Base-by-base conservation (phyloP, 371 early-diverging fungal species). In the Dichotomocladium elegans region DNA sequence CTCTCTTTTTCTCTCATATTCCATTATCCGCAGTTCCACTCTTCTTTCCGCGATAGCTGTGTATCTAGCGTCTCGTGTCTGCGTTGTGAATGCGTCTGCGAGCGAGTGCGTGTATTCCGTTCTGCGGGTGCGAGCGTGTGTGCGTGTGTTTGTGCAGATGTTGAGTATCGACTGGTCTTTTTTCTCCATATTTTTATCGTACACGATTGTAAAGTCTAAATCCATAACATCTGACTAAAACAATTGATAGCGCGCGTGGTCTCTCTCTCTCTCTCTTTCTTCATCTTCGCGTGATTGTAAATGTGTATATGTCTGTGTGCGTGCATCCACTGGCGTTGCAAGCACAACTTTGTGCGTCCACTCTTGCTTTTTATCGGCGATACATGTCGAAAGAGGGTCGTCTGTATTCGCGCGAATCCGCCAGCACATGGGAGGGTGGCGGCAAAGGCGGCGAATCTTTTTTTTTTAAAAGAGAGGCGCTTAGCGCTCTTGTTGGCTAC, bases 321-420 rank as follows among this genome's bases (percentile, higher is more conserved):
- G 45, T 45, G 45, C 28, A 28, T 45, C 3, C 11, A 21, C 37
- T 37, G 37, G n/a, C n/a, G 37, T 29, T 46, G 46, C 12, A 28
- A n/a, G 21, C 40, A 46, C 28, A 33, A 41, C 33, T 7, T 51
- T 31, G 11, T 22, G n/a, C n/a, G n/a, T n/a, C n/a, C n/a, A n/a
- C n/a, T n/a, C n/a, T 26, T 45, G 41, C 47, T 37, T 47, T 48
- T 63, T 66, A 72, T 58, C 72, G 68, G 53, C 72, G 68, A 48
- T 72, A 72, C 37, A 57, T 57, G 57, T 71, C 68, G 41, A 58
- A 60, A 42, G 72, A 65, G 29, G 57, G 57, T 40, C 72, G 72
- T 63, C 66, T 65, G 47, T 66, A 72, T 55, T 63, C 68, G 58
- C 68, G 64, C 27, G 65, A 52, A 40, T 64, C 63, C 12, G 22